Base-by-base conservation (phyloP, 129 eudicot genomes). In the Pseudognaphalium luteoalbum region DNA sequence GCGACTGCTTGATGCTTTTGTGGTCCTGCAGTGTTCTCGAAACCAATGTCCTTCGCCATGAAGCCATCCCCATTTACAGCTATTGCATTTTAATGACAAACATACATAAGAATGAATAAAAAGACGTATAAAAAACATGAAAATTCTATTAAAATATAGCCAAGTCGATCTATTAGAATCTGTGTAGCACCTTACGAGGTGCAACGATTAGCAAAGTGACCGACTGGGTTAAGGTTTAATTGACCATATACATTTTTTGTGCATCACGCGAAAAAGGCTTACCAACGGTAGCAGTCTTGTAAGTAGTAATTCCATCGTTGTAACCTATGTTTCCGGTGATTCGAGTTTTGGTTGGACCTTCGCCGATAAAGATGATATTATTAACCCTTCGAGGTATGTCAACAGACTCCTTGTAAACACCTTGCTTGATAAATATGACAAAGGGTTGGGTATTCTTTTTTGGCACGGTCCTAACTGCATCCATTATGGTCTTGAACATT, bases 211-310 rank as follows among this genome's bases (percentile, higher is more conserved):
- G 8, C 7, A 7, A 11, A 6, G 2, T 39, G 11, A 7, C 7
- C 44, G 0, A 44, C 52, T 44, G 52, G n/a, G 7, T 6, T 28
- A 15, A 15, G 6, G 19, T 32, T 64, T 64, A 17, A 12, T 62
- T 25, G 35, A 63, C 5, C 10, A 25, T 14, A 12, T 47, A 11
- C 0, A 0, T 11, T 47, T 47, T 47, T 62, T 14, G 19, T 19
- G 35, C 20, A 35, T 7, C 35, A 22, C 25, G 5, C 54, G 20
- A 6, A 37, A 19, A 28, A 20, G 14, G 78, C 93, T 75, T 80
- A 93, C 98, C 78, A 52, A 90, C 80, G 6, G 98, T 93, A 7
- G 95, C 83, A 25, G 97, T 86, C 19, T 42, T n/a, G 71, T 32
- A 90, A 9, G 92, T 88, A 7, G 52, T 61, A 30, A 64, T 29